These are phyloP conservation scores for Globisporangium lucens DNA, from an alignment of 352 stramenopile species.

Conservation along the genomic window DNA sequence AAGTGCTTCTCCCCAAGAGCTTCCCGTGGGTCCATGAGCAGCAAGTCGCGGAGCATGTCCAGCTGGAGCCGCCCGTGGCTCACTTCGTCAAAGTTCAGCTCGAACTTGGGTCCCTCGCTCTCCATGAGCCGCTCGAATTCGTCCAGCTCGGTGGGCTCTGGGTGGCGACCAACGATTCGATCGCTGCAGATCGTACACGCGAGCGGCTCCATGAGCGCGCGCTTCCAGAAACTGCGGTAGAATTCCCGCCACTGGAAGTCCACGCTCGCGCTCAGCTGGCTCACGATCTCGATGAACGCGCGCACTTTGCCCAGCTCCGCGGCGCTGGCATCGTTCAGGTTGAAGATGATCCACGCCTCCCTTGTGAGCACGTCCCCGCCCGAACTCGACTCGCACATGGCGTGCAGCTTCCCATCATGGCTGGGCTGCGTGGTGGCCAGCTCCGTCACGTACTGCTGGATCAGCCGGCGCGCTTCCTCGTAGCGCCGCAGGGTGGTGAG, in stretches of 20 bases:
- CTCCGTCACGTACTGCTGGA: constrained; percentile 1
- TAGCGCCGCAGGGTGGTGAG: background rate
- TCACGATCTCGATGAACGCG: background rate
- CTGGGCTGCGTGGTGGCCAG: background rate
- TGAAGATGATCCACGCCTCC: background rate
- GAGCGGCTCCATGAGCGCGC: background rate
- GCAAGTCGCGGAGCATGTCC: background rate
- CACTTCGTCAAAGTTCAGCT: background rate
- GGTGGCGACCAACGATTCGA: background rate
- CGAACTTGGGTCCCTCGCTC: constrained; percentile 5
- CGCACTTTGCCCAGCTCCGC: background rate
- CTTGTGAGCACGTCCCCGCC: background rate
- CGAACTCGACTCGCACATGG: background rate
- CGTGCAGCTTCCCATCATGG: background rate
- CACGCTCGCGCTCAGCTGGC: background rate
- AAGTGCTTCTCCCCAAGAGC: background rate
- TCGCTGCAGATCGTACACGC: background rate
- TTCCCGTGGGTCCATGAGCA: background rate
- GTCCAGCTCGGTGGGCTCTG: background rate
- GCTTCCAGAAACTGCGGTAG: constrained; percentile 1
- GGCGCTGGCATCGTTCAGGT: background rate
- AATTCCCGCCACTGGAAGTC: background rate
- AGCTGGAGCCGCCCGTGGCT: background rate
- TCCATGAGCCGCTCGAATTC: constrained; percentile 1
- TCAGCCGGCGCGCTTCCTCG: background rate